A percentile compares a stretch with the other conserved stretches of the same genome.
Evolutionary conservation across 192 early-diverging fungal genomes (phyloP).

Genomic region (Coemansia aciculifera): DNA sequence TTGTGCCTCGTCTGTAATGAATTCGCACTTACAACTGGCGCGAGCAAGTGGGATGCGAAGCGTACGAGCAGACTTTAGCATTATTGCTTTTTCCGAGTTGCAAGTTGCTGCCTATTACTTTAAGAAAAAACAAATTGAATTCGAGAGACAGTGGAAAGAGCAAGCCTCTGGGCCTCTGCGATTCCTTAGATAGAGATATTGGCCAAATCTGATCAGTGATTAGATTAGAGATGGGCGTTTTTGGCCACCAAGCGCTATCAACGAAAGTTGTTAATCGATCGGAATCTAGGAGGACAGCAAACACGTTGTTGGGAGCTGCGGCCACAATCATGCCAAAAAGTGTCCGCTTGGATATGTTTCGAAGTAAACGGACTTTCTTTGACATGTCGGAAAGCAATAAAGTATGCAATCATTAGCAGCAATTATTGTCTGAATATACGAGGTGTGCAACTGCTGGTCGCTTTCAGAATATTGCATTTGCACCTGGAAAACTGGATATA

Average conservation of each 20-base stretch:
- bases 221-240: not conserved
- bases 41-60: constrained; percentile 19
- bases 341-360: not conserved
- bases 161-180: not conserved
- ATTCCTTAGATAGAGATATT: not conserved
- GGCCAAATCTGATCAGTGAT: not conserved
- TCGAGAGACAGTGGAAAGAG: not conserved
- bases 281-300: not conserved
- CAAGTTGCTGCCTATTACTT: not conserved
- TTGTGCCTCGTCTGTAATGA: not conserved
- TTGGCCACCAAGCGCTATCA: not conserved
- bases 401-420: not conserved
- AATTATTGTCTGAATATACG: not conserved
- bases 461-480: not conserved
- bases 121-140: not conserved
- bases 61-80: constrained; percentile 31
- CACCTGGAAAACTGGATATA: not conserved
- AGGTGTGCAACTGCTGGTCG: not conserved
- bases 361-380: not conserved
- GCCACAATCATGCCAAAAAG: not conserved
- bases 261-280: not conserved
- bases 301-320: not conserved
- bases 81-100: not conserved
- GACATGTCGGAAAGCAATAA: not conserved
- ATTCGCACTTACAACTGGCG: constrained; percentile 32